Conservation (phyloP, 2,329 filamentous ascomycete genomes). For the Talaromyces sp. region DNA sequence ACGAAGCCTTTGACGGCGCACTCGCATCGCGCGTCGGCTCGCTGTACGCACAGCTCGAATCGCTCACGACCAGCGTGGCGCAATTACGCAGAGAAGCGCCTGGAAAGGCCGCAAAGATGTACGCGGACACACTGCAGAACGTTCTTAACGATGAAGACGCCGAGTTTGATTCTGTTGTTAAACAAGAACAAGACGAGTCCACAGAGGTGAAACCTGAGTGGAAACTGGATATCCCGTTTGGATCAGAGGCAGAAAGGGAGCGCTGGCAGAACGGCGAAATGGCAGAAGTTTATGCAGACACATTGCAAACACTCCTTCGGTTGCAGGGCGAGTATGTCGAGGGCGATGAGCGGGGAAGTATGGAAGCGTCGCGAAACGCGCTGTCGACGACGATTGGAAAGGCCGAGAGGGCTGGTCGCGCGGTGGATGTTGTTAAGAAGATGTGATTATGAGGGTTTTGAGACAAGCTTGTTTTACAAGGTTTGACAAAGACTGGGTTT, state of each 20-base stretch:
- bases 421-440: slow-evolving; percentile 44
- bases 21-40: slow-evolving; percentile 39
- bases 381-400: slow-evolving; percentile 44
- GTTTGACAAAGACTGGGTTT: no score
- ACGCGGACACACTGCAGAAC: slow-evolving; percentile 29
- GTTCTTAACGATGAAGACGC: slow-evolving; percentile 41
- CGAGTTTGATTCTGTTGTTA: slow-evolving; percentile 44
- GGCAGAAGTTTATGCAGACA: slow-evolving; percentile 36
- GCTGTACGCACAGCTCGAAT: slow-evolving; percentile 45
- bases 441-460: slow-evolving; percentile 26
- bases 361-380: slow-evolving; percentile 21
- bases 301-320: slow-evolving; percentile 32
- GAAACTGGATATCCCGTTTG: slow-evolving; percentile 28
- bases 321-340: slow-evolving; percentile 32
- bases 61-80: slow-evolving; percentile 42
- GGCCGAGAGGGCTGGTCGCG: slow-evolving; percentile 40
- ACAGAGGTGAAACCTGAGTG: slow-evolving; percentile 17
- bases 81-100: slow-evolving; percentile 43
- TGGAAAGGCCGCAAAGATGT: slow-evolving; percentile 33
- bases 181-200: slow-evolving; percentile 5
- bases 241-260: slow-evolving; percentile 28
- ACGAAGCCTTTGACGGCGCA: slow-evolving; percentile 41
- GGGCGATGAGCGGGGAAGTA: slow-evolving; percentile 14
- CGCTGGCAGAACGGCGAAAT: slow-evolving; percentile 39
- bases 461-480: neutral